A percentile compares a stretch with the other conserved stretches of the same genome.
These are phyloP conservation scores for Macrophomina pseudophaseolina DNA, from an alignment of 2,329 filamentous ascomycete species.

Conservation along the genomic window DNA sequence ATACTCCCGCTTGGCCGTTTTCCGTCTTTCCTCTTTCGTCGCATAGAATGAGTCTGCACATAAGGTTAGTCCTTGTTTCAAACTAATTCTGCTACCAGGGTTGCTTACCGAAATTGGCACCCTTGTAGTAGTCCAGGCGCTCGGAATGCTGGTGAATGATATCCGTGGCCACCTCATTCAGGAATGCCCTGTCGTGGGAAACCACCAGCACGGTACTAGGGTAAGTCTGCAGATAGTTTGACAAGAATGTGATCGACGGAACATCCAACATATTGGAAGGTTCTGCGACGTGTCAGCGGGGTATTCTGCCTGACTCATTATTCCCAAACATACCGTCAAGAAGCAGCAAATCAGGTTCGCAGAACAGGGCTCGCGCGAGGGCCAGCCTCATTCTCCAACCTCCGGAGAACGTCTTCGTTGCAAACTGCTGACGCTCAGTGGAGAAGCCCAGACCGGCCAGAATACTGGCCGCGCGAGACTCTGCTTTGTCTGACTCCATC, in stretches of 20 bases:
- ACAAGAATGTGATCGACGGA: conserved; percentile 97
- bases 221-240: conserved; percentile 91
- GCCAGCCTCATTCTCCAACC: conserved; percentile 99
- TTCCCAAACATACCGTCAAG: conserved; percentile 67
- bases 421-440: conserved; percentile 84
- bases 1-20: conserved; percentile 95
- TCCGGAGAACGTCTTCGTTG: conserved; percentile 97
- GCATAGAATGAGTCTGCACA: conserved; percentile 84
- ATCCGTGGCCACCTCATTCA: conserved; percentile 98
- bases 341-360: conserved; percentile 91
- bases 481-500: conserved; percentile 99
- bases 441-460: conserved; percentile 97
- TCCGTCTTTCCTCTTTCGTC: conserved; percentile 94
- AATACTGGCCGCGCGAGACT: conserved; percentile 93
- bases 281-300: conserved; percentile 57
- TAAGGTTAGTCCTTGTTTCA: conserved; percentile 27
- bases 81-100: not conserved
- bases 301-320: conserved; percentile 17
- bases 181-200: conserved; percentile 97
- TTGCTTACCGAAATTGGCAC: conserved; percentile 78
- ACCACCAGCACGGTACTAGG: conserved; percentile 95
- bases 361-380: conserved; percentile 92
- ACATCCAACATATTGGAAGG: conserved; percentile 99
- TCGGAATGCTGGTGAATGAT: conserved; percentile 99
- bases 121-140: conserved; percentile 96